Evolutionary conservation across 192 early-diverging fungal species (phyloP).

Genomic region (Umbelopsis ramanniana): DNA sequence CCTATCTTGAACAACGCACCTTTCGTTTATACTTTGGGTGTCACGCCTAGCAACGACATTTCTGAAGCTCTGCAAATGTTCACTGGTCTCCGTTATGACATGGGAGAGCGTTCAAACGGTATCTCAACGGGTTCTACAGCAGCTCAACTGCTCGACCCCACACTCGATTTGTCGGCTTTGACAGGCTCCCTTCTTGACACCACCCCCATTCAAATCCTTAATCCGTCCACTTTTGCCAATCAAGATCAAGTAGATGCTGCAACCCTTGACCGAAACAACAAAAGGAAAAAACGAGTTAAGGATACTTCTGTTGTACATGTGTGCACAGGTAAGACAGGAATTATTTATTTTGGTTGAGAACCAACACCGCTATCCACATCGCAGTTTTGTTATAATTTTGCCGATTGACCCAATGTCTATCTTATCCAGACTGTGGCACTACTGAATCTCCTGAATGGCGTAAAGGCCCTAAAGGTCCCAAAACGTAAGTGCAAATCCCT

Average conservation of each 20-base stretch:
- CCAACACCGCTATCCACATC: not conserved
- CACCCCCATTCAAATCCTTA: not conserved
- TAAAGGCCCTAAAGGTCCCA: slow-evolving; percentile 58
- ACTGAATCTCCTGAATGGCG: slow-evolving; percentile 59
- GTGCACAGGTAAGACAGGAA: slow-evolving; percentile 1
- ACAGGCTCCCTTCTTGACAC: slow-evolving; percentile 1
- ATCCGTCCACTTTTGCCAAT: slow-evolving; percentile 4
- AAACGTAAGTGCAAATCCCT: slow-evolving; percentile 42
- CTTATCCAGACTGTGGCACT: slow-evolving; percentile 48
- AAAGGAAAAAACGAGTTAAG: slow-evolving; percentile 26
- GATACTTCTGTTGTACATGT: slow-evolving; percentile 1
- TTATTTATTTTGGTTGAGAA: not conserved
- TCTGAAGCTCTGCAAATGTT: slow-evolving; percentile 29
- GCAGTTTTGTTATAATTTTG: not conserved
- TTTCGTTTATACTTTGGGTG: slow-evolving; percentile 33
- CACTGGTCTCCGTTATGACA: slow-evolving; percentile 35
- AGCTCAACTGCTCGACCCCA: slow-evolving; percentile 22
- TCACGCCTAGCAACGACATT: slow-evolving; percentile 24
- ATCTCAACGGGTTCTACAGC: slow-evolving; percentile 28
- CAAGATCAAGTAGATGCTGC: slow-evolving; percentile 5
- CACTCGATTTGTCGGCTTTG: not conserved
- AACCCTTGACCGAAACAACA: slow-evolving; percentile 2
- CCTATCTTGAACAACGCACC: slow-evolving; percentile 15
- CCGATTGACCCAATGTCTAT: not conserved
- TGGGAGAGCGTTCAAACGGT: slow-evolving; percentile 31